Conservation (phyloP, 2,329 filamentous ascomycete species). For the Cytospora schulzeri region DNA sequence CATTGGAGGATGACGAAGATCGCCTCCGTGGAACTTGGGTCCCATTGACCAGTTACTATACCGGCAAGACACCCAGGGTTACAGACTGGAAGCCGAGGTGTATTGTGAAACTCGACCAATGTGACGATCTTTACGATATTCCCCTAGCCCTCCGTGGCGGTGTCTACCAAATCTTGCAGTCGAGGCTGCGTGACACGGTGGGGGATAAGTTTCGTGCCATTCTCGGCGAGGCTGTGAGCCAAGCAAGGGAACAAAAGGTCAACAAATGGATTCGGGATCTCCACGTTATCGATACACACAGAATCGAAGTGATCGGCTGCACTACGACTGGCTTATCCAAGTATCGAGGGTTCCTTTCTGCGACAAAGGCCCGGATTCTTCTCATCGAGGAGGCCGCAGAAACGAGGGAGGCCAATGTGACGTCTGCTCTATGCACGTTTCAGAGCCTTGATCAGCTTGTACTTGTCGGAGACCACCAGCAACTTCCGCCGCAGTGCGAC, state of each 20-base stretch:
- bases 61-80: constrained; percentile 35
- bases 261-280: constrained; percentile 62
- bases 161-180: constrained; percentile 68
- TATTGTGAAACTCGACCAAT: constrained; percentile 22
- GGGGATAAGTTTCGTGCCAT: constrained; percentile 49
- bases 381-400: constrained; percentile 83
- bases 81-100: constrained; percentile 29
- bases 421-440: constrained; percentile 49
- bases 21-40: constrained; percentile 49
- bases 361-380: constrained; percentile 66
- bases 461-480: constrained; percentile 76
- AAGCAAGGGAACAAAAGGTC: constrained; percentile 55
- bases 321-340: constrained; percentile 84
- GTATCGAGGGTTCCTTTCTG: constrained; percentile 70
- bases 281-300: constrained; percentile 39
- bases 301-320: constrained; percentile 59
- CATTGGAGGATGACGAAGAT: constrained; percentile 40
- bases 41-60: constrained; percentile 45
- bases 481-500: constrained; percentile 71
- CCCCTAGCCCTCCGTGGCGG: constrained; percentile 56
- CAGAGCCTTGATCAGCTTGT: constrained; percentile 56
- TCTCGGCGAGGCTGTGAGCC: constrained; percentile 51
- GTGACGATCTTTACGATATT: constrained; percentile 63
- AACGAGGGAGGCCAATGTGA: constrained; percentile 65
- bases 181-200: constrained; percentile 52